phyloP scores from a whole-genome alignment of 257 asterid species.

The Eustoma russellianum region DNA sequence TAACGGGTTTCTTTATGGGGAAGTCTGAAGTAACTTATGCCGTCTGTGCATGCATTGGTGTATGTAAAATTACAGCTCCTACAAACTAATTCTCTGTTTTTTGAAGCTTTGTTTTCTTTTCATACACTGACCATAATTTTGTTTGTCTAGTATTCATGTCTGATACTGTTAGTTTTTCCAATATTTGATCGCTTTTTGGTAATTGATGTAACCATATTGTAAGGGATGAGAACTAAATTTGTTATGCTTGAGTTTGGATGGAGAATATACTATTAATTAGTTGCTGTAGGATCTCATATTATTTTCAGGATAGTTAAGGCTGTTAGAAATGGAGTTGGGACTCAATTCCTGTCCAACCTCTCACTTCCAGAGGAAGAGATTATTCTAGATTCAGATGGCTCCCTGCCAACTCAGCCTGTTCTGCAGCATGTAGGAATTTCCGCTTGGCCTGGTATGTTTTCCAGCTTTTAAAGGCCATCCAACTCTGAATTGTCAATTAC shows the following conservation, averaged over 20 bases:
- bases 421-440: slow-evolving; percentile 85
- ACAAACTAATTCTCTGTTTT: too few species aligned
- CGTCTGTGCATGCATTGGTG: too few species aligned
- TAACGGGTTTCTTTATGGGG: too few species aligned
- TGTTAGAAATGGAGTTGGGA: slow-evolving; percentile 48
- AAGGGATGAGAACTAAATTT: background rate
- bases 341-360: slow-evolving; percentile 54
- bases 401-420: slow-evolving; percentile 80
- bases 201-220: background rate
- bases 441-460: slow-evolving; percentile 84
- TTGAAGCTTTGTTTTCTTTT: too few species aligned
- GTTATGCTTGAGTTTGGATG: background rate
- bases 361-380: slow-evolving; percentile 77
- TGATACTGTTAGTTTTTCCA: background rate
- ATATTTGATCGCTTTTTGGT: background rate
- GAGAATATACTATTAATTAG: background rate
- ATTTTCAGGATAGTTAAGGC: slow-evolving; percentile 60
- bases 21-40: too few species aligned
- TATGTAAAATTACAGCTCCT: too few species aligned
- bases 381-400: slow-evolving; percentile 65
- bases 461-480: slow-evolving; percentile 7
- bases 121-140: too few species aligned
- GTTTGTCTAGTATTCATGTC: too few species aligned
- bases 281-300: slow-evolving; percentile 12
- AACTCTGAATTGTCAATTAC: background rate